phyloP scores from a whole-genome alignment of 768 basidiomycete genomes.

The Tephrocybe sp. region DNA sequence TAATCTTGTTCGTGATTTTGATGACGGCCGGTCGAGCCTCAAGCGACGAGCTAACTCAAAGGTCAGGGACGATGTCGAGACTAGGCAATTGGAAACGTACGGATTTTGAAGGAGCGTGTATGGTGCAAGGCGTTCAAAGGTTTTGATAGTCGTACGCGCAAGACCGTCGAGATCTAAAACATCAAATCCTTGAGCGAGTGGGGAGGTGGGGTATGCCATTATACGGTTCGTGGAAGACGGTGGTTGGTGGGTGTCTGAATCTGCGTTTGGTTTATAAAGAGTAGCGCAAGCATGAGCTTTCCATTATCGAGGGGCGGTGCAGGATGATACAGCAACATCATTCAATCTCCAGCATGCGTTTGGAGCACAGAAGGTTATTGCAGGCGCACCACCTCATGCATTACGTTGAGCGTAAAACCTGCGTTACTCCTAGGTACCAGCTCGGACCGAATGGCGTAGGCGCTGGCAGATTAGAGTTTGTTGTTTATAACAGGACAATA shows the following conservation, averaged over 20 bases:
- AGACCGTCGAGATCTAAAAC: conserved; percentile 25
- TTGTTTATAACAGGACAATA: no score
- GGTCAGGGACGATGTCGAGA: not conserved
- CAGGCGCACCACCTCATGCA: no score
- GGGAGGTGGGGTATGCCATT: conserved; percentile 9
- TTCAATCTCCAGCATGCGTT: no score
- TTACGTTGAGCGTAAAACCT: no score
- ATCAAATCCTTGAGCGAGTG: conserved; percentile 9
- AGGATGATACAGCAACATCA: not conserved
- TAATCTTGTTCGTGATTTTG: conserved; percentile 16
- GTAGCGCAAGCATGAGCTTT: no score
- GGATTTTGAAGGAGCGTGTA: conserved; percentile 30
- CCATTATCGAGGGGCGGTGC: no score
- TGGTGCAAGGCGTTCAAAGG: conserved; percentile 37
- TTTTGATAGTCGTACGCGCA: conserved; percentile 33
- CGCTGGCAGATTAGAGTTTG: no score
- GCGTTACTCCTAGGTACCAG: no score
- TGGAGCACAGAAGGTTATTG: no score
- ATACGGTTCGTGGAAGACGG: not conserved
- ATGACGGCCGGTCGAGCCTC: conserved; percentile 15
- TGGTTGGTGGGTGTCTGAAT: no score
- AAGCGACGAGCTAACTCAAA: conserved; percentile 14
- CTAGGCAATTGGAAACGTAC: conserved; percentile 17
- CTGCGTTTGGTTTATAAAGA: no score
- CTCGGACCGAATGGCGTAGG: no score